A percentile compares a stretch with the other conserved stretches of the same genome.
These are phyloP conservation scores for Candida montana DNA, from an alignment of 805 yeast genomes.

Conservation along the genomic window DNA sequence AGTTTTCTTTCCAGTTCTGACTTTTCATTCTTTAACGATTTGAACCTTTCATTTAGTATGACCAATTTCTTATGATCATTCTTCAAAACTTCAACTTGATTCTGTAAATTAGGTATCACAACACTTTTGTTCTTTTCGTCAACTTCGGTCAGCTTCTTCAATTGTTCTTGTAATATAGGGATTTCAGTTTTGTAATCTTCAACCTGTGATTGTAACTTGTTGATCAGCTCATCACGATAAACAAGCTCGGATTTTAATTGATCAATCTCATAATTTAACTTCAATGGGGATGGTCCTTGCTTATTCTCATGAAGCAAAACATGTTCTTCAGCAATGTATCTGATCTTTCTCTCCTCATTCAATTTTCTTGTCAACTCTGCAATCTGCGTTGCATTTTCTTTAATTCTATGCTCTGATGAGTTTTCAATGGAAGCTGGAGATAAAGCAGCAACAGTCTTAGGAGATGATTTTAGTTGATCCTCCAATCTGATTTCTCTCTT, in stretches of 20 bases:
- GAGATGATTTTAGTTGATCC: constrained; percentile 27
- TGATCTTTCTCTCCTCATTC: constrained; percentile 56
- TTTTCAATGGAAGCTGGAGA: constrained; percentile 4
- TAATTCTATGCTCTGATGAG: constrained; percentile 14
- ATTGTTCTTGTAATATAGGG: constrained; percentile 32
- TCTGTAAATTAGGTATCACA: constrained; percentile 42
- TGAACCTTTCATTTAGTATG: constrained; percentile 23
- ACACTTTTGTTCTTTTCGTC: constrained; percentile 38
- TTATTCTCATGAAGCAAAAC: constrained; percentile 52
- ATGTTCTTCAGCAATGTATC: constrained; percentile 70
- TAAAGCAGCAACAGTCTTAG: background rate
- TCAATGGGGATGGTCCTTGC: constrained; percentile 46
- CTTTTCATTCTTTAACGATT: constrained; percentile 27
- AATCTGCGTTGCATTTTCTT: constrained; percentile 38
- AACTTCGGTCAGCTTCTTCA: constrained; percentile 35
- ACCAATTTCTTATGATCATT: constrained; percentile 21
- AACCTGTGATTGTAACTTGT: constrained; percentile 42
- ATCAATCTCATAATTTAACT: constrained; percentile 51
- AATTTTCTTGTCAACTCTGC: constrained; percentile 51
- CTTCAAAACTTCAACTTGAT: constrained; percentile 32
- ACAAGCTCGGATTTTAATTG: constrained; percentile 43
- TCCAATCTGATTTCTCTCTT: constrained; percentile 64
- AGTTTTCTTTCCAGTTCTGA: constrained; percentile 30
- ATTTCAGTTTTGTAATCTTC: constrained; percentile 34
- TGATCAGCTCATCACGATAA: constrained; percentile 42